These are phyloP conservation scores for Pichia sp. DNA, from an alignment of 1,139 yeast genomes.

Conservation along the genomic window DNA sequence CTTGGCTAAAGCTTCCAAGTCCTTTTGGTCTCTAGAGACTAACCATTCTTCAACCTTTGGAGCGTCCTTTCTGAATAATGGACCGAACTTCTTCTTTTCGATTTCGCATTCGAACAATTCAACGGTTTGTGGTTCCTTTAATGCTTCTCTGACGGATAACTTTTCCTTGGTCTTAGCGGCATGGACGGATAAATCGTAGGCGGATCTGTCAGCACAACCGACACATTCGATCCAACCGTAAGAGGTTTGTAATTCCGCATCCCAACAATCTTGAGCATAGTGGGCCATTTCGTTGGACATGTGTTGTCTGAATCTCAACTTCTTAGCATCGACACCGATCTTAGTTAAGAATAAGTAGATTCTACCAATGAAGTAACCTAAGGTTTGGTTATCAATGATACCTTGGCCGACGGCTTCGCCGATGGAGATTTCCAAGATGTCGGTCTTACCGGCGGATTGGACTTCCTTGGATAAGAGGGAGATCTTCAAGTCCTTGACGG, in stretches of 20 bases:
- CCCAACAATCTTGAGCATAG: conserved; percentile 99
- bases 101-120: conserved; percentile 82
- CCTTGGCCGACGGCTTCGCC: conserved; percentile 90
- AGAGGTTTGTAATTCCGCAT: conserved; percentile 93
- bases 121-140: conserved; percentile 79
- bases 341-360: conserved; percentile 79
- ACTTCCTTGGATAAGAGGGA: conserved; percentile 80
- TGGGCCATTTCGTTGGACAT: conserved; percentile 99
- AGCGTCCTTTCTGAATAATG: conserved; percentile 95
- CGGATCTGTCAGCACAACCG: conserved; percentile 99
- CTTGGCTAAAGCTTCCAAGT: conserved; percentile 71
- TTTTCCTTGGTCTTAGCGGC: conserved; percentile 94
- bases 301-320: conserved; percentile 97
- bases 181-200: conserved; percentile 95
- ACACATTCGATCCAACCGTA: conserved; percentile 99
- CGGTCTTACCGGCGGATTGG: conserved; percentile 83
- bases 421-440: conserved; percentile 59
- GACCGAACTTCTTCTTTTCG: conserved; percentile 96
- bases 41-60: conserved; percentile 87
- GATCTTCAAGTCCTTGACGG: conserved; percentile 70
- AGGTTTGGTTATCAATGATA: conserved; percentile 94
- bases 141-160: conserved; percentile 87
- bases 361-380: conserved; percentile 96
- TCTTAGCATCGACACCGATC: conserved; percentile 84
- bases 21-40: conserved; percentile 74